Conservation (phyloP, 2,329 filamentous ascomycete genomes). For the Lachnellula hyalina region DNA sequence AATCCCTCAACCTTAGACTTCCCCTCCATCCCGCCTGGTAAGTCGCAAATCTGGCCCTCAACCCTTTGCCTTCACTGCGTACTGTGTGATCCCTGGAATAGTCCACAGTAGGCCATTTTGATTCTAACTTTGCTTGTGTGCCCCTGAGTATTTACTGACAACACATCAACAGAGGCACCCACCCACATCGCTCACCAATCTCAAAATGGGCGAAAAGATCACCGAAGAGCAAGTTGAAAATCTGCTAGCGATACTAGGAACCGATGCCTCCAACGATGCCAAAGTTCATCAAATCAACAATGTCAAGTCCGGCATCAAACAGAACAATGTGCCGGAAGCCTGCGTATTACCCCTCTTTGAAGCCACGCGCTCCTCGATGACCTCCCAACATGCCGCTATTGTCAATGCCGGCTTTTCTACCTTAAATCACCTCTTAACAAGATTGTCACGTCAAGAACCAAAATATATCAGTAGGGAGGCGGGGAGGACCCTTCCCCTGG, state of each 20-base stretch:
- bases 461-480: slow-evolving; percentile 67
- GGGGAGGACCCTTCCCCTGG: slow-evolving; percentile 63
- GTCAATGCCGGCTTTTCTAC: slow-evolving; percentile 82
- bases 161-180: slow-evolving; percentile 15
- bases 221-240: slow-evolving; percentile 54
- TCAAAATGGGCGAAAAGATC: slow-evolving; percentile 50
- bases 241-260: slow-evolving; percentile 47
- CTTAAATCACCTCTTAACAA: slow-evolving; percentile 80
- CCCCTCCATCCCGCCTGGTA: not conserved
- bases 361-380: slow-evolving; percentile 68
- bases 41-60: not conserved
- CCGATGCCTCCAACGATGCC: slow-evolving; percentile 61
- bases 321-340: slow-evolving; percentile 77
- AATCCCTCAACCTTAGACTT: not conserved
- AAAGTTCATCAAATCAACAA: slow-evolving; percentile 67
- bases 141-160: slow-evolving; percentile 8
- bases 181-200: slow-evolving; percentile 5
- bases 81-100: not conserved
- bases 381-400: slow-evolving; percentile 70
- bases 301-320: slow-evolving; percentile 86
- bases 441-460: slow-evolving; percentile 78
- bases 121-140: not conserved
- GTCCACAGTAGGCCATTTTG: not conserved
- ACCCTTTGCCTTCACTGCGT: not conserved
- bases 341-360: slow-evolving; percentile 74